A percentile compares a stretch with the other conserved stretches of the same genome.
These are phyloP conservation scores for Tolypocladium endophyticum DNA, from an alignment of 2,329 filamentous ascomycete genomes.

Conservation along the genomic window DNA sequence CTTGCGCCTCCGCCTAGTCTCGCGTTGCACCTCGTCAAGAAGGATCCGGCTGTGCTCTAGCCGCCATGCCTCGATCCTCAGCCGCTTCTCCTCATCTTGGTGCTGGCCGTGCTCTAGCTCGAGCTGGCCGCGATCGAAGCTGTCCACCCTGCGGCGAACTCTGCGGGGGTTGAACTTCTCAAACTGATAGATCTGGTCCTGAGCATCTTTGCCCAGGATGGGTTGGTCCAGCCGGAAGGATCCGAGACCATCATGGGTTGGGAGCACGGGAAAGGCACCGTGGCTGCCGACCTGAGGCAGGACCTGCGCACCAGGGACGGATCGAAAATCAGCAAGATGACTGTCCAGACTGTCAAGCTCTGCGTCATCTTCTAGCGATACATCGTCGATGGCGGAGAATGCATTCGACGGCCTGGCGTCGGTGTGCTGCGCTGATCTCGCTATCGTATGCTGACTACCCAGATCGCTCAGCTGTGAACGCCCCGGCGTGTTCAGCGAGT, in stretches of 20 bases:
- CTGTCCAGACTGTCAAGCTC: conserved; percentile 92
- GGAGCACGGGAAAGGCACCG: conserved; percentile 62
- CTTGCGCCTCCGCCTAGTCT: conserved; percentile 61
- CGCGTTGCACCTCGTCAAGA: conserved; percentile 78
- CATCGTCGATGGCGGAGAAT: conserved; percentile 25
- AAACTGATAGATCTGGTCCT: conserved; percentile 83
- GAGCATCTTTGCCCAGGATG: conserved; percentile 44
- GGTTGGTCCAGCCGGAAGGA: conserved; percentile 62
- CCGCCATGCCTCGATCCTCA: conserved; percentile 84
- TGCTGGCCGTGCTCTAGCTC: conserved; percentile 43
- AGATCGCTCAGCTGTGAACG: conserved; percentile 70
- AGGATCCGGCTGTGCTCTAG: conserved; percentile 81
- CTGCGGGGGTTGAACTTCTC: conserved; percentile 72
- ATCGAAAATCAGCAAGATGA: conserved; percentile 78
- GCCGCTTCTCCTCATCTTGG: conserved; percentile 63
- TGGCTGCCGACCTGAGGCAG: conserved; percentile 13
- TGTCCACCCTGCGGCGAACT: conserved; percentile 42
- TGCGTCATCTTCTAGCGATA: conserved; percentile 50
- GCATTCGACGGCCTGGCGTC: conserved; percentile 29
- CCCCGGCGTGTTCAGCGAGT: conserved; percentile 54
- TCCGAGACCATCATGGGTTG: conserved; percentile 83
- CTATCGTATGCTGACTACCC: conserved; percentile 63
- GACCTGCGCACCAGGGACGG: conserved; percentile 30
- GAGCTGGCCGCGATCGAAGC: conserved; percentile 37
- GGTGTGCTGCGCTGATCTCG: conserved; percentile 45